Base-by-base conservation (phyloP, 257 asterid species). In the Capsicum baccatum region DNA sequence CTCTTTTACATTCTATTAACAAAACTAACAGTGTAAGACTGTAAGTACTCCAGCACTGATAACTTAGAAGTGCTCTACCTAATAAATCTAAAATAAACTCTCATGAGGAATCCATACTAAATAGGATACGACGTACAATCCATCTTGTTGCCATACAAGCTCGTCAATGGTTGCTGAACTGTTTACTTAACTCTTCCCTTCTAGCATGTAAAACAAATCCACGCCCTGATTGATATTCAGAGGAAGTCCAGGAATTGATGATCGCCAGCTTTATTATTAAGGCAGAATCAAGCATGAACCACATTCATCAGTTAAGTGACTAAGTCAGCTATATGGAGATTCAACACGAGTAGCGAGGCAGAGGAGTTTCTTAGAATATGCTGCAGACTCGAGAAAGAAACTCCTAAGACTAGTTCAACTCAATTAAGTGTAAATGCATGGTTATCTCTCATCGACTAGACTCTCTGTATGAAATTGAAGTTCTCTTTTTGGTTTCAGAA, bases 361-460 rank as follows among this genome's bases (percentile, higher is more conserved):
- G 9, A 73, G 39, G 56, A 74, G 19, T 48, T 74, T 66, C 57
- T 48, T 19, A 50, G 44, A 47, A 74, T 19, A 74, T 74, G 80
- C 59, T 48, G 19, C 39, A 74, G 11, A 74, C 39, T 50, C 60
- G 50, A 50, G 42, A 74, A 12, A 50, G 19, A 11, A 71, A n/a
- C 11, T 19, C 37, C 58, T n/a, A 9, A 44, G 58, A 74, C 80
- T 48, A 74, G 42, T 74, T 74, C 80, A 74, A 74, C 17, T 73
- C 58, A 19, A 74, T 50, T 12, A 44, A 74, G 44, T 6, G 12
- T 19, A 47, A 19, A n/a, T 73, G 59, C 11, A 48, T 3, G 33
- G 16, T n/a, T 10, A n/a, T 73, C 80, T 73, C 58, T 73, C 58
- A 73, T 73, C n/a, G 16, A 10, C 80, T 11, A 1, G 3, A 47